Base-by-base conservation (phyloP, 192 early-diverging fungal genomes). In the Spinellus fusiger region DNA sequence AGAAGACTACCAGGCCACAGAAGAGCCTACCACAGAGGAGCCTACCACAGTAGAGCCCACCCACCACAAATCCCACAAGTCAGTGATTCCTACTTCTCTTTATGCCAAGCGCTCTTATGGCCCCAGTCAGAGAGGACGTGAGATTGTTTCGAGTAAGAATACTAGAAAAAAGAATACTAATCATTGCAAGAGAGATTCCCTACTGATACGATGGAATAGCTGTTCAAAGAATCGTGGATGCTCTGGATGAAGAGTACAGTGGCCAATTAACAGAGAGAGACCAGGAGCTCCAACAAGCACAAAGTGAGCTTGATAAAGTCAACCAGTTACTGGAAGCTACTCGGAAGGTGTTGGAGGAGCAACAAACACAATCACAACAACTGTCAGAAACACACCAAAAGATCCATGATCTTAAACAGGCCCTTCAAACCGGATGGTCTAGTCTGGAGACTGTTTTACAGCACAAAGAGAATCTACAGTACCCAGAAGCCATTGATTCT, bases 171-270 rank as follows among this genome's bases (percentile, higher is more conserved):
- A n/a, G 3, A 2, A 12, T 3, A 3, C 18, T 18, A 6, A 10
- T 44, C 3, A n/a, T 6, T 44, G 3, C 18, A 44, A n/a, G 10
- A 38, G 15, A 28, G 4, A 22, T 58, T n/a, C 12, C n/a, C n/a
- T 23, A 20, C 22, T 10, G 3, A 23, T 23, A 27, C 20, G 49
- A 15, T 29, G 3, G 20, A 51, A 57, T 66, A 78, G 79, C 73
- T 48, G 82, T 91, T 22, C 87, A 89, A 70, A 80, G 80, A 61
- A 77, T 89, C 56, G 81, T 91, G 32, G 76, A 86, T 31, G 89
- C 86, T 5, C 59, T 89, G 8, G 89, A 91, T 61, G 70, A 74
- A 0, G 85, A 91, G 25, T 88, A 84, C 56, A 69, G 81, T 2
- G 83, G 77, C 5, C 80, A 88, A 40, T 70, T 89, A 31, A 66